Base-by-base conservation (phyloP, 2,329 filamentous ascomycete genomes). In the Diaporthe caulivora region DNA sequence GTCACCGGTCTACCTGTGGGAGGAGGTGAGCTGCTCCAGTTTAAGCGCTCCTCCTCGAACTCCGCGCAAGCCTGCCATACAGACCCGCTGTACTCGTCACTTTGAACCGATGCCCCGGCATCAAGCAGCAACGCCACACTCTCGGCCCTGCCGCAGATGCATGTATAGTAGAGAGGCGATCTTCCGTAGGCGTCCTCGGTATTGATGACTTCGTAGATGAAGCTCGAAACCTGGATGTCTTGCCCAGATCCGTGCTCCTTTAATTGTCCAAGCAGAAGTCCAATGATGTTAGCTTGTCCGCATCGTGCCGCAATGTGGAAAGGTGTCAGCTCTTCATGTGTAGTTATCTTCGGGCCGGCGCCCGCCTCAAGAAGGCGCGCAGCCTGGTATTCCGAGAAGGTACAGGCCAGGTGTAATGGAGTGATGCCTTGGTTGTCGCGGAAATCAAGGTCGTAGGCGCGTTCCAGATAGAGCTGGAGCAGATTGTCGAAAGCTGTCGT, bases 341-440 rank as follows among this genome's bases (percentile, higher is more conserved):
- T 68, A 31, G n/a, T 21, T 54, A 26, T 47, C 31, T 10, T 17
- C 24, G 49, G 47, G 49, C 54, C 31, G 31, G 64, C 64, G 7
- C 64, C 64, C 2, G 64, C 42, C 1, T 54, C 11, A 1, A 68
- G 47, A 24, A 68, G 64, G 4, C 31, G 42, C 31, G 10, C 29
- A 37, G 49, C 31, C 64, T 68, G 64, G 49, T 54, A 68, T 34
- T 68, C 64, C n/a, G 64, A 68, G 31, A 68, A 68, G 34, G 64
- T 68, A n/a, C 64, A 68, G 21, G 64, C 24, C 29, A 68, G 31
- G 31, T 68, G 64, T 31, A 68, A 34, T 9, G 64, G 47, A 54
- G 64, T 68, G 21, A 68, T 42, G 7, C 64, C 47, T 24, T 54
- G 29, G 4, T 31, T 24, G 18, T 68, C 64, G 17, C 49, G 44